Conservation (phyloP, 345 rosid species). For the Aethionema arabicum region DNA sequence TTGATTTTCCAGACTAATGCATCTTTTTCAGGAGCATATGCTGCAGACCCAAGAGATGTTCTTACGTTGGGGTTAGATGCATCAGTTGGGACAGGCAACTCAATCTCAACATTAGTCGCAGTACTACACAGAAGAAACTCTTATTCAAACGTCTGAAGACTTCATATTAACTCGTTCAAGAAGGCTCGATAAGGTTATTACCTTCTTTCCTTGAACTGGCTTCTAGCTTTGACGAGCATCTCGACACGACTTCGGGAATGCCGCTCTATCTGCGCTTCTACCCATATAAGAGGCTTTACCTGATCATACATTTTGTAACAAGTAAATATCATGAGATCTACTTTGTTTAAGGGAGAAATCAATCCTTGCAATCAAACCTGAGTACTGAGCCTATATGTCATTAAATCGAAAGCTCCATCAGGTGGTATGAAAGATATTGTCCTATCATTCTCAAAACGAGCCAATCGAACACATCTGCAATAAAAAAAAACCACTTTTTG, state of each 20-base stretch:
- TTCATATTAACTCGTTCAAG: neutral
- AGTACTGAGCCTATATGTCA: slow-evolving; percentile 76
- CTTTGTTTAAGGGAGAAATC: slow-evolving; percentile 4
- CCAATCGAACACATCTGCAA: slow-evolving; percentile 74
- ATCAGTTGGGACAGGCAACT: slow-evolving; percentile 73
- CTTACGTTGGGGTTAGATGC: slow-evolving; percentile 66
- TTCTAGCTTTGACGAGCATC: slow-evolving; percentile 64
- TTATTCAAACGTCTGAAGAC: neutral
- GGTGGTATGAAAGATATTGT: slow-evolving; percentile 81
- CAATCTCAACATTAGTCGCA: slow-evolving; percentile 74
- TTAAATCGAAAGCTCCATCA: slow-evolving; percentile 73
- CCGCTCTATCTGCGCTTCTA: slow-evolving; percentile 69
- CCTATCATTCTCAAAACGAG: slow-evolving; percentile 75
- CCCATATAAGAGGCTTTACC: slow-evolving; percentile 81
- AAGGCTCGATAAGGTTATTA: slow-evolving; percentile 15
- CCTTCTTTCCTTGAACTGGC: slow-evolving; percentile 80
- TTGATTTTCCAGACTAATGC: slow-evolving; percentile 76
- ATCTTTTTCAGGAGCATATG: slow-evolving; percentile 79
- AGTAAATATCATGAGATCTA: neutral
- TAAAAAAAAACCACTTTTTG: neutral
- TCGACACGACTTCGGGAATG: slow-evolving; percentile 77
- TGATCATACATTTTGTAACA: slow-evolving; percentile 23
- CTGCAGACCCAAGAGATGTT: slow-evolving; percentile 75
- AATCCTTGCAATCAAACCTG: slow-evolving; percentile 44
- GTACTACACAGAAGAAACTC: slow-evolving; percentile 44